A percentile compares a stretch with the other conserved stretches of the same genome.
phyloP scores from a whole-genome alignment of 2,329 filamentous ascomycete species.

The Tolypocladium sp. region DNA sequence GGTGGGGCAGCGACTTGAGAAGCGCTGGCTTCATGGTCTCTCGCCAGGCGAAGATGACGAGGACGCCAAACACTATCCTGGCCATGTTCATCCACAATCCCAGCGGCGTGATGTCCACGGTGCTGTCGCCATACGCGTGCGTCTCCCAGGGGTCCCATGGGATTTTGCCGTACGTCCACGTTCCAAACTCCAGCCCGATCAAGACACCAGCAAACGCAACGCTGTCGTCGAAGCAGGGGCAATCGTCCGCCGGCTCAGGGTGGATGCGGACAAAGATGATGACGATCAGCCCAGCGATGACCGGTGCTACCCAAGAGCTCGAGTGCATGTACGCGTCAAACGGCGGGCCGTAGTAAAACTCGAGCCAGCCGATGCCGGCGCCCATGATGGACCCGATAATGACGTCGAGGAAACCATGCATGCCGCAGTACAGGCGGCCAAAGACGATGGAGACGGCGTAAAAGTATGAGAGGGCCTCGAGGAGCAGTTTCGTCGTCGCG shows the following conservation, averaged over 20 bases:
- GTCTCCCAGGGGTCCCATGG: constrained; percentile 31
- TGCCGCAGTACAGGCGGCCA: constrained; percentile 90
- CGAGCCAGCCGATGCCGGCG: constrained; percentile 49
- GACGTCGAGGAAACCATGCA: constrained; percentile 96
- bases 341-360: constrained; percentile 49
- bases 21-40: constrained; percentile 80
- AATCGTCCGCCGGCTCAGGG: constrained; percentile 92
- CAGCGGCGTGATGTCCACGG: constrained; percentile 57
- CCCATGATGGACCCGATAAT: constrained; percentile 72
- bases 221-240: constrained; percentile 93
- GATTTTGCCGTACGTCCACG: constrained; percentile 69
- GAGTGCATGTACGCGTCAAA: constrained; percentile 65
- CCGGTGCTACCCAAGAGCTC: constrained; percentile 54
- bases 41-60: constrained; percentile 82
- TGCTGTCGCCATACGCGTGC: constrained; percentile 37
- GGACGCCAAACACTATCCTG: constrained; percentile 70
- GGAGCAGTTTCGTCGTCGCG: constrained; percentile 45
- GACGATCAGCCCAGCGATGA: constrained; percentile 56
- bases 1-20: constrained; percentile 67
- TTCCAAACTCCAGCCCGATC: constrained; percentile 73
- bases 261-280: constrained; percentile 78
- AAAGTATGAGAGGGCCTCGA: constrained; percentile 67
- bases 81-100: constrained; percentile 54
- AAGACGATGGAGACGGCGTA: constrained; percentile 86
- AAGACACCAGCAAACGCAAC: constrained; percentile 87